phyloP scores from a whole-genome alignment of 352 stramenopile species.

The Globisporangium cylindrosporum region DNA sequence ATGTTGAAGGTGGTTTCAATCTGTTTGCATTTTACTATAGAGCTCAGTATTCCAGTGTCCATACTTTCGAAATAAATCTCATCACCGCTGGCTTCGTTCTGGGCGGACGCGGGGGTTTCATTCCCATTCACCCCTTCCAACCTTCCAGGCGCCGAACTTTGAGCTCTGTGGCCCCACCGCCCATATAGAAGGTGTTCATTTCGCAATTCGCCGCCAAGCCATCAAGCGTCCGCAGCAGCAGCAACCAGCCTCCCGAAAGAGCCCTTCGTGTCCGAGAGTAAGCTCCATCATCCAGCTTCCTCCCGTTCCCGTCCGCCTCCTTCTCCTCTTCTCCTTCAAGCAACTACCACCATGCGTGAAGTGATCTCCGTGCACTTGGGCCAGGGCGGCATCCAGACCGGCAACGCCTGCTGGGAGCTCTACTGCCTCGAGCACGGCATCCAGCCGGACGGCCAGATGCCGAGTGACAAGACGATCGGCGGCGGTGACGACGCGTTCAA shows the following conservation, averaged over 20 bases:
- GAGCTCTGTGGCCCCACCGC: neutral
- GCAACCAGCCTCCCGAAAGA: neutral
- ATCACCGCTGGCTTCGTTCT: neutral
- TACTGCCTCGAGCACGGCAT: constrained; percentile 88
- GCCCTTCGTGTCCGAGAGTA: constrained; percentile 31
- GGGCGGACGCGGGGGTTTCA: constrained; percentile 3
- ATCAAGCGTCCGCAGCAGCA: constrained; percentile 10
- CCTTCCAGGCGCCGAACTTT: no score
- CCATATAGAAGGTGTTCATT: neutral
- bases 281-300: constrained; percentile 76
- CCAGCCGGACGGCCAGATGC: constrained; percentile 92
- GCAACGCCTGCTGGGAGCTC: constrained; percentile 82
- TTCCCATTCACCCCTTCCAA: neutral
- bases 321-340: neutral
- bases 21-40: neutral
- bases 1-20: neutral
- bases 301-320: constrained; percentile 18
- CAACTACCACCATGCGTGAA: constrained; percentile 49
- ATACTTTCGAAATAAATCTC: neutral
- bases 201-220: constrained; percentile 6
- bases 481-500: constrained; percentile 97
- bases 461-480: constrained; percentile 90
- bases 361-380: constrained; percentile 85
- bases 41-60: neutral
- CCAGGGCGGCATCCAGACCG: constrained; percentile 89